Evolutionary conservation across 2,329 filamentous ascomycete genomes (phyloP), one percentile per base, ranked within the genome.

Genomic region (Paramyrothecium roridum): DNA sequence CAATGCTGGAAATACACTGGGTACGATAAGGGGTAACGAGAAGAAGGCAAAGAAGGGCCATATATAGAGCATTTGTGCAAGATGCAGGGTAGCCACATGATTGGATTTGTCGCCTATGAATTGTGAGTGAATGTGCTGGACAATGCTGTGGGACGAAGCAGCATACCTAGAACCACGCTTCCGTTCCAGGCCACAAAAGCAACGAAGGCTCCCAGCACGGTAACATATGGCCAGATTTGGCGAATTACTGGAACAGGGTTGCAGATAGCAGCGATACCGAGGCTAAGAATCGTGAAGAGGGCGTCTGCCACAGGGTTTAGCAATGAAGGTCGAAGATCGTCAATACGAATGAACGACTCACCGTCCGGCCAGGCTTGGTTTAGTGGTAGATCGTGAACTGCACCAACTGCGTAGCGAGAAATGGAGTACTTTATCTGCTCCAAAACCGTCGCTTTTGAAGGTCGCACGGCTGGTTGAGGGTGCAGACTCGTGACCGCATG

Each of bases 21-120:
- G 83, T 0, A 89, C 59, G 3, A 93, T 73, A 1, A 97, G 77
- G 0, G 95, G 93, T 50, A 86, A 84, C 0, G 93, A 96, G 76
- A 97, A 98, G 75, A 98, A 96, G 37, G 84, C 76, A 56, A 96
- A 87, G 59, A 96, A 89, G 0, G 93, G 88, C 89, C 92, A 96
- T 61, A 98, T 87, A 67, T 99, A 99, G 19, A 98, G 86, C 83
- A 99, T 90, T 73, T 99, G 95, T 0, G 93, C 83, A 6, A 95
- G 75, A 67, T 99, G 93, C 13, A 98, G 76, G 1, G 92, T 95
- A 1, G 93, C 92, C 33, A 95, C 81, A 66, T 99, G 95, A 67
- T 96, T 97, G 23, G 90, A 88, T 74, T 97, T 98, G 73, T 99
- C 95, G 40, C 93, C 90, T 91, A 54, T 3, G 21, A 21, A 12